Evolutionary conservation across 2,329 filamentous ascomycete genomes (phyloP), one percentile per base, ranked within the genome.

Genomic region (Stemphylium vesicarium): DNA sequence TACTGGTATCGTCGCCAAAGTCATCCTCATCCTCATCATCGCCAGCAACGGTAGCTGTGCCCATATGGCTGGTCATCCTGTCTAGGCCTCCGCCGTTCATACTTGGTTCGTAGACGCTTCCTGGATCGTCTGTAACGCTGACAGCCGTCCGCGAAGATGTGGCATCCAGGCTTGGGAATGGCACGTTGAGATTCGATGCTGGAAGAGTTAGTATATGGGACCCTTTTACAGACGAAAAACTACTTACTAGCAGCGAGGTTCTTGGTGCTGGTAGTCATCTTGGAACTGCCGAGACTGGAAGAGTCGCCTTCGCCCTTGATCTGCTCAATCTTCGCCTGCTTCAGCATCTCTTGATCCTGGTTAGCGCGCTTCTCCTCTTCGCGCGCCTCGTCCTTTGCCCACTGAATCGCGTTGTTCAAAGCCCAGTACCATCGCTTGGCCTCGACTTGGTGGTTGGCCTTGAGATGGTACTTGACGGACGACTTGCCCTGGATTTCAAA

Each of bases 401-500:
- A 98, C 73, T 98, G 95, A 44, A 99, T 99, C 5, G 95, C 94
- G 74, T 99, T 99, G 79, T 99, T 99, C 60, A 99, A 81, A 0
- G 95, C 91, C 95, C 95, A 99, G 77, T 96, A 99, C 95, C 95
- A 99, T 50, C 95, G 86, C 78, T 99, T 99, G 5, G 95, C 94
- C 76, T 99, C 95, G 24, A 98, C 94, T 71, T 97, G 90, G 76
- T 99, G 95, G 70, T 99, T 99, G 0, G 95, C 95, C 76, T 96
- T 98, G 48, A 99, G 83, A 43, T 96, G 94, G 74, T 99, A 99
- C 78, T 97, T 99, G 74, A 99, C 95, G 0, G 94, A 98, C 1
- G 94, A 97, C 77, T 99, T 99, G 47, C 95, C 95, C 59, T 94
- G 91, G 48, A 99, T 98, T 71, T 99, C 95, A 69, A 99, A 98